Evolutionary conservation across 1,139 yeast genomes (phyloP).

Genomic region (Saccharomyces hybrid): DNA sequence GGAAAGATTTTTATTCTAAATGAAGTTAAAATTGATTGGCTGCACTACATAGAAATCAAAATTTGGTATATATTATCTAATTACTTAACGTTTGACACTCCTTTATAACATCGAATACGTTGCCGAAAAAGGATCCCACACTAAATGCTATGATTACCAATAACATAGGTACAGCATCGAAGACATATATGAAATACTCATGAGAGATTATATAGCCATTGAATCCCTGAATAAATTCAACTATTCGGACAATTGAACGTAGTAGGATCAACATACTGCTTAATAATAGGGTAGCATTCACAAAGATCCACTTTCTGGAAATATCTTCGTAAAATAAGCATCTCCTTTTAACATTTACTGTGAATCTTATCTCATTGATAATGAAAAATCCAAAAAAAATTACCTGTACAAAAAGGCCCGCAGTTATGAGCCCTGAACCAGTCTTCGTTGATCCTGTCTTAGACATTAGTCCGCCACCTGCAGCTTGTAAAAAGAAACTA

Average conservation of each 20-base stretch:
- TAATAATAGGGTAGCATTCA: constrained; percentile 25
- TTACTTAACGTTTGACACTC: not conserved
- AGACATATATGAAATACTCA: constrained; percentile 35
- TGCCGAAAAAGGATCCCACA: not conserved
- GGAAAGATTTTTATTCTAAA: no score
- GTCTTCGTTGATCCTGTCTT: constrained; percentile 8
- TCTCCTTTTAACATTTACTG: constrained; percentile 10
- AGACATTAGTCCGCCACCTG: constrained; percentile 40
- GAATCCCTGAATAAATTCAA: constrained; percentile 37
- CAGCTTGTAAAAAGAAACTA: constrained; percentile 37
- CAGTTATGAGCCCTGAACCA: constrained; percentile 29
- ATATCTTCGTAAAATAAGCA: constrained; percentile 10
- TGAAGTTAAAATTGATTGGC: no score
- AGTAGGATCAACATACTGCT: constrained; percentile 33
- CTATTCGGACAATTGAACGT: constrained; percentile 37
- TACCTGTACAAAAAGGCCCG: constrained; percentile 35
- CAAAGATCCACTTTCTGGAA: constrained; percentile 21
- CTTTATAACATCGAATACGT: not conserved
- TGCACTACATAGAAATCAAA: no score
- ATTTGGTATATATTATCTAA: no score
- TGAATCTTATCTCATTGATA: constrained; percentile 19
- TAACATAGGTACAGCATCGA: constrained; percentile 33
- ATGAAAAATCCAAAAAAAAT: constrained; percentile 34
- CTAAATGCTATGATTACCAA: constrained; percentile 10
- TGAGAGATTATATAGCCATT: constrained; percentile 33